Conservation (phyloP, 2,329 filamentous ascomycete genomes). For the Xylaria arbuscula region DNA sequence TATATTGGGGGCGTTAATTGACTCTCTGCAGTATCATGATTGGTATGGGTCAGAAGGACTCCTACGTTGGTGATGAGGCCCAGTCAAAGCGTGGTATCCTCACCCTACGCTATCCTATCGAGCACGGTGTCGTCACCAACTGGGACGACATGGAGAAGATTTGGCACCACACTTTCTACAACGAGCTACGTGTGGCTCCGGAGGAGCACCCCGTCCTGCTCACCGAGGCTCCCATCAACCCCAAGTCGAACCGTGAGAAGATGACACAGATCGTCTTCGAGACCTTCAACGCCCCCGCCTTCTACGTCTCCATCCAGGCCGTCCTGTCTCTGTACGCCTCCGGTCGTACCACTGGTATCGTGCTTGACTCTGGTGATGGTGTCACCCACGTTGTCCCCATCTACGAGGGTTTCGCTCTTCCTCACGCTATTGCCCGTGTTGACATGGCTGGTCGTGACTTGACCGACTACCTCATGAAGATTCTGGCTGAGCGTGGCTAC, state of each 20-base stretch:
- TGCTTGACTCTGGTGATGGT: conserved; percentile 99
- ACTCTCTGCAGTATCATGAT: conserved; percentile 89
- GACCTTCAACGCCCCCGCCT: conserved; percentile 99
- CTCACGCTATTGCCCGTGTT: conserved; percentile 99
- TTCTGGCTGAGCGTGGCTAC: conserved; percentile 98
- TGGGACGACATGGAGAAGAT: conserved; percentile 99
- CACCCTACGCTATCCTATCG: conserved; percentile 98
- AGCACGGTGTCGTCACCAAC: conserved; percentile 99
- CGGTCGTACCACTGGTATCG: conserved; percentile 99
- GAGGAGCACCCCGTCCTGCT: conserved; percentile 99
- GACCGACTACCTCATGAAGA: conserved; percentile 99
- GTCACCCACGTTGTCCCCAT: conserved; percentile 99
- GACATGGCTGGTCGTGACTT: conserved; percentile 99
- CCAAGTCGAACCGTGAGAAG: conserved; percentile 99
- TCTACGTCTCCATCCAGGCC: conserved; percentile 99
- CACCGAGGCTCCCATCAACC: conserved; percentile 99
- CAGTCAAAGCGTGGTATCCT: conserved; percentile 99
- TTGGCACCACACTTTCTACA: conserved; percentile 99
- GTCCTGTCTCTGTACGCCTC: conserved; percentile 99
- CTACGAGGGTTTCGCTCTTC: conserved; percentile 99
- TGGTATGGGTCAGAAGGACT: conserved; percentile 99
- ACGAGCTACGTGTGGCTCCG: conserved; percentile 99
- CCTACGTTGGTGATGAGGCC: conserved; percentile 99
- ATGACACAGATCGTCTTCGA: conserved; percentile 99
- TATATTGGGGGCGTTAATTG: conserved; percentile 16